Evolutionary conservation across 257 asterid species (phyloP), one percentile per base, ranked within the genome.

Genomic region (Fraxinus excelsior): DNA sequence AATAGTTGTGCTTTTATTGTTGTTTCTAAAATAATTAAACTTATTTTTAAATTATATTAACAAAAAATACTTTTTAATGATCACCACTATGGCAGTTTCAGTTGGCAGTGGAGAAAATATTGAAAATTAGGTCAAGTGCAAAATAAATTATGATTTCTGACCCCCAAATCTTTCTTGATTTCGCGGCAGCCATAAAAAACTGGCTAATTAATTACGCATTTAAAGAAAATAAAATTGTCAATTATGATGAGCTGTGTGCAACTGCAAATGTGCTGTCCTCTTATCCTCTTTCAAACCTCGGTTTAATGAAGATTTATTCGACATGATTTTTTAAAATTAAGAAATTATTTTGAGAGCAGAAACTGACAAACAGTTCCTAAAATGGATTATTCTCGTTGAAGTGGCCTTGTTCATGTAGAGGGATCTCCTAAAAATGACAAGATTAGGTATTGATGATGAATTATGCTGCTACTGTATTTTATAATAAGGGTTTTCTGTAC

Each of bases 31-130:
- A 37, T 37, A n/a, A n/a, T n/a, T n/a, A n/a, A n/a, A n/a, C n/a
- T n/a, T n/a, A n/a, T n/a, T n/a, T n/a, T n/a, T n/a, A n/a, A n/a
- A n/a, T n/a, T n/a, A n/a, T n/a, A n/a, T n/a, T n/a, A n/a, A n/a
- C n/a, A n/a, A n/a, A n/a, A n/a, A n/a, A n/a, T 37, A 37, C 76
- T 67, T 40, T 25, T 34, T 37, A 49, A 34, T n/a, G 64, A 53
- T 53, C 25, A 53, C 7, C 7, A n/a, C n/a, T n/a, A n/a, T 18
- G 62, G 62, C 10, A 3, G 67, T 21, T 32, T 73, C 67, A 38
- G 72, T 79, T 72, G 72, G 76, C 81, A 82, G 76, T 71, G 64
- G 73, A 72, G 16, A 82, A 82, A 49, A 82, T 77, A 67, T 40
- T 14, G 29, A 42, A 66, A 53, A 58, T 35, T 18, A 2, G 42